Base-by-base conservation (phyloP, 2,329 filamentous ascomycete species). In the Botrytis porri region DNA sequence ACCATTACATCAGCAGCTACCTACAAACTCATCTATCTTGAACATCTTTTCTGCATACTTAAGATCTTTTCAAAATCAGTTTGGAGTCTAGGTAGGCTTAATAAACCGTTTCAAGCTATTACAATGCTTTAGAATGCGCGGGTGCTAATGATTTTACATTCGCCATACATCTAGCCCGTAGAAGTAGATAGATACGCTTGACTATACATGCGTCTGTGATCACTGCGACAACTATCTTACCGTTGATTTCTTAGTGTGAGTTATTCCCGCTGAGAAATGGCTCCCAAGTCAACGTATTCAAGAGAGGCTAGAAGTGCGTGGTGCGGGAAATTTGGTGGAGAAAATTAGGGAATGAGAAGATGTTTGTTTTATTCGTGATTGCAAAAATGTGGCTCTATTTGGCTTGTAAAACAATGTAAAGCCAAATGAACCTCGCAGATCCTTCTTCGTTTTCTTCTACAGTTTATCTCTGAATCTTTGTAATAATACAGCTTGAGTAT, bases 51-150 rank as follows among this genome's bases (percentile, higher is more conserved):
- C 57, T 54, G 74, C 8, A 75, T 73, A 7, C 70, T 41, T 39
- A 59, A 73, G 29, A 69, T 57, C 4, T 75, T 75, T 64, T 54
- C 62, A 6, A 69, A 74, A 12, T 69, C 69, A 37, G 66, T 60
- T 18, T 75, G 69, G 61, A 62, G 64, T 48, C 63, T 75, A 20
- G 74, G 73, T 9, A 70, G 66, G 59, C 73, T 65, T 25, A 69
- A 70, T 16, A 69, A 29, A 3, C 51, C 69, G 7, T 70, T 75
- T 62, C 69, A 71, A 22, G 29, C 74, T 8, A 57, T 75, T 3
- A 54, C 73, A 1, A 64, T 75, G 6, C 62, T 75, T 22, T 75
- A 73, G 74, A 75, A 75, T 39, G 73, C 66, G 7, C 74, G 71
- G 60, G 74, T 71, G 20, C 60, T 75, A 0, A 73, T 70, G 3